These are phyloP conservation scores for Amphirosellinia nigrospora DNA, from an alignment of 495 filamentous ascomycete species.

Conservation along the genomic window DNA sequence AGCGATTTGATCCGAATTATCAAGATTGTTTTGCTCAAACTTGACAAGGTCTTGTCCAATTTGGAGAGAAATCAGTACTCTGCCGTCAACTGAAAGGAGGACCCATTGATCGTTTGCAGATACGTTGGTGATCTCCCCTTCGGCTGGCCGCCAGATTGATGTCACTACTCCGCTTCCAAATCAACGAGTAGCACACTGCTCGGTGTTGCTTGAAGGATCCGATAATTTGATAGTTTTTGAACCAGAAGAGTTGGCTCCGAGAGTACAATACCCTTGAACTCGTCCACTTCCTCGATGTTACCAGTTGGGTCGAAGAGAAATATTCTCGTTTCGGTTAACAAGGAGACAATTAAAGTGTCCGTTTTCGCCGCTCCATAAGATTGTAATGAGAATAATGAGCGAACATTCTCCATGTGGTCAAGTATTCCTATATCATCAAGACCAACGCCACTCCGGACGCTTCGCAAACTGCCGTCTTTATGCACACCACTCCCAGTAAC, in stretches of 20 bases:
- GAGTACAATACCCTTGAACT: constrained; percentile 72
- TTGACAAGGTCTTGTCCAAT: constrained; percentile 63
- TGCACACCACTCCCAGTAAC: constrained; percentile 90
- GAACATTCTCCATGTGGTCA: constrained; percentile 73
- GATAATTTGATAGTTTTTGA: constrained; percentile 63
- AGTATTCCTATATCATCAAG: constrained; percentile 87
- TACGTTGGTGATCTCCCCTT: constrained; percentile 73
- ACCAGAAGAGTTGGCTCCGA: constrained; percentile 76
- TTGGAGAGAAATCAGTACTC: constrained; percentile 68
- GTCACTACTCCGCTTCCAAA: constrained; percentile 70
- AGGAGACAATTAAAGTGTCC: constrained; percentile 80
- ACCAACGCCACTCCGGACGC: constrained; percentile 90
- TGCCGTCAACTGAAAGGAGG: constrained; percentile 76
- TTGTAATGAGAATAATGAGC: constrained; percentile 64
- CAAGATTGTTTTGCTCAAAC: constrained; percentile 63
- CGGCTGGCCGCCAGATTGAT: constrained; percentile 69
- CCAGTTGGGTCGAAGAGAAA: constrained; percentile 78
- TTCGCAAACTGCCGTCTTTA: constrained; percentile 83
- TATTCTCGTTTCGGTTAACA: constrained; percentile 81
- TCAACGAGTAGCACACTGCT: constrained; percentile 68
- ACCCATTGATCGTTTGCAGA: constrained; percentile 72
- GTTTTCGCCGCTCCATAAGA: constrained; percentile 52
- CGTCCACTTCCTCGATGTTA: constrained; percentile 83
- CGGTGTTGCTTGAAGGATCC: constrained; percentile 80
- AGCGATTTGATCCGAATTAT: constrained; percentile 74